Conservation (phyloP, 2,329 filamentous ascomycete genomes). For the Blumeria graminis region DNA sequence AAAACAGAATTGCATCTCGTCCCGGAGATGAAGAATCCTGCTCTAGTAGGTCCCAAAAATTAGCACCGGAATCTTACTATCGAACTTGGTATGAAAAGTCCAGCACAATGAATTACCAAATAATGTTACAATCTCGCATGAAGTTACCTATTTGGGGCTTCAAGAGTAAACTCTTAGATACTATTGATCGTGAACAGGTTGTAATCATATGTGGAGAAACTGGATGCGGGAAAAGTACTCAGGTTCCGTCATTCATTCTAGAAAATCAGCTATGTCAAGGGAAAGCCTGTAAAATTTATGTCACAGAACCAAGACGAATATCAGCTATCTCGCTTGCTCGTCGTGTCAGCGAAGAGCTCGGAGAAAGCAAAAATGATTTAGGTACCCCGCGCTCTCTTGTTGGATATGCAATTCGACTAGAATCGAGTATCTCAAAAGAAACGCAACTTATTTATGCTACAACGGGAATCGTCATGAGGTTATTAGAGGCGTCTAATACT, state of each 20-base stretch:
- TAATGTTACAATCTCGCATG: slow-evolving; percentile 56
- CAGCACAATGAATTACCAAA: slow-evolving; percentile 37
- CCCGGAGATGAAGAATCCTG: slow-evolving; percentile 24
- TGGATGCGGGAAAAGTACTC: slow-evolving; percentile 89
- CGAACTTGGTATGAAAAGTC: slow-evolving; percentile 35
- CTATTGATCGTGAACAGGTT: slow-evolving; percentile 59
- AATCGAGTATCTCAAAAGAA: slow-evolving; percentile 60
- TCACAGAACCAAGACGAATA: slow-evolving; percentile 84
- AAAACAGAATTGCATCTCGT: slow-evolving; percentile 28
- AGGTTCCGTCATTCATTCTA: slow-evolving; percentile 81
- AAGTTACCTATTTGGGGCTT: slow-evolving; percentile 81
- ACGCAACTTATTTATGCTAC: slow-evolving; percentile 81
- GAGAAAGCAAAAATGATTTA: slow-evolving; percentile 59
- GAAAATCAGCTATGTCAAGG: slow-evolving; percentile 70
- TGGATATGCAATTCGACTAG: slow-evolving; percentile 81
- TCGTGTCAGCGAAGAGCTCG: slow-evolving; percentile 83
- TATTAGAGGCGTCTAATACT: slow-evolving; percentile 76
- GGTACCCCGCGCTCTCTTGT: slow-evolving; percentile 67
- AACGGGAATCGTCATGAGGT: slow-evolving; percentile 83
- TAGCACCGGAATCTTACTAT: slow-evolving; percentile 20
- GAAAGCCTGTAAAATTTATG: slow-evolving; percentile 72
- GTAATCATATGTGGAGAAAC: slow-evolving; percentile 93
- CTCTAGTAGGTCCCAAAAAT: slow-evolving; percentile 15
- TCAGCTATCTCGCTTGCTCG: slow-evolving; percentile 86
- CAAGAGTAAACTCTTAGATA: slow-evolving; percentile 48